phyloP scores from a whole-genome alignment of 805 yeast species.

The Isabelozyma gotoi region DNA sequence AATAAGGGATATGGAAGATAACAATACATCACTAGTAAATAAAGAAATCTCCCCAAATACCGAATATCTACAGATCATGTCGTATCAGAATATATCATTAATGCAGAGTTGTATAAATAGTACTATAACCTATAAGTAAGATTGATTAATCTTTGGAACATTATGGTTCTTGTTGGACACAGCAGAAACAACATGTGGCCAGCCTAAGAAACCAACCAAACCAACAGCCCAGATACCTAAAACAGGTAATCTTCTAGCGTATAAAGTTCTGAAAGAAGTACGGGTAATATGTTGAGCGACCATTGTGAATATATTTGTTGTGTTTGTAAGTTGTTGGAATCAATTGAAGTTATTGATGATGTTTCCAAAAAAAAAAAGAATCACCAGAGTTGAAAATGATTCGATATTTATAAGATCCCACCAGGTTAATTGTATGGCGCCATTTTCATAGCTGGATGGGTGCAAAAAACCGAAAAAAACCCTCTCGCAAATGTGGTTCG shows the following conservation, averaged over 20 bases:
- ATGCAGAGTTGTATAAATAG: not conserved
- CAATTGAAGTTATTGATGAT: too few relatives aligned
- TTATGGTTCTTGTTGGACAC: constrained; percentile 21
- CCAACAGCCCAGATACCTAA: constrained; percentile 32
- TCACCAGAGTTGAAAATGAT: not conserved
- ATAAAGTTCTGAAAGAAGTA: constrained; percentile 22
- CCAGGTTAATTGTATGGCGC: not conserved
- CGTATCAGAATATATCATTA: not conserved
- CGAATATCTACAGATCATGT: not conserved
- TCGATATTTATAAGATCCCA: not conserved
- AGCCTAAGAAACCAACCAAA: constrained; percentile 27
- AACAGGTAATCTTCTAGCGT: constrained; percentile 28
- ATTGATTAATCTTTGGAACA: constrained; percentile 28
- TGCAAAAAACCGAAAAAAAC: not conserved
- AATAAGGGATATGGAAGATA: not conserved
- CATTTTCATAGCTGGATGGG: not conserved
- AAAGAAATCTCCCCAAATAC: not conserved
- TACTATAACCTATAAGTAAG: constrained; percentile 3
- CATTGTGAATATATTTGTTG: constrained; percentile 6
- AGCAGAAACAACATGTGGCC: constrained; percentile 34
- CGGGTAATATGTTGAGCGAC: constrained; percentile 11
- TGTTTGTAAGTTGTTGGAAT: not conserved
- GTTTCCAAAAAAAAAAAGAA: too few relatives aligned
- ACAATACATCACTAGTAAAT: not conserved
- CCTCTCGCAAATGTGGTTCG: not conserved